These are phyloP conservation scores for Trametes cingulata DNA, from an alignment of 768 basidiomycete species.

Conservation along the genomic window DNA sequence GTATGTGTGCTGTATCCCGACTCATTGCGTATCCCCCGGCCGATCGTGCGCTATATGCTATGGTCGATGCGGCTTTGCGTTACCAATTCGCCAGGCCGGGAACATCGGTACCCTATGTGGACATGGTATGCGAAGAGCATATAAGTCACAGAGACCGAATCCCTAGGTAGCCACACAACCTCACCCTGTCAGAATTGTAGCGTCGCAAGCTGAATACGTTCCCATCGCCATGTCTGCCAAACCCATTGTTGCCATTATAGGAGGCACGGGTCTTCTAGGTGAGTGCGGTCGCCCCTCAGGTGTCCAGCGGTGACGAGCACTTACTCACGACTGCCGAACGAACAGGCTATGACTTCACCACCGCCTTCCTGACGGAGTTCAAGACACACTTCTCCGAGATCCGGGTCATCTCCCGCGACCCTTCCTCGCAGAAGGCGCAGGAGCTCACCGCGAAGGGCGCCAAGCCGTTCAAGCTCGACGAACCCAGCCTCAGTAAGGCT, in stretches of 20 bases:
- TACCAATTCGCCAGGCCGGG: too few species aligned
- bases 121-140: too few species aligned
- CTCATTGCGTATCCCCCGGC: too few species aligned
- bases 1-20: too few species aligned
- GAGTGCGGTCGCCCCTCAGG: neutral
- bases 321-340: neutral
- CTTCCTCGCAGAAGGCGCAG: slow-evolving; percentile 10
- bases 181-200: too few species aligned
- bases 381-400: slow-evolving; percentile 19
- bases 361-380: slow-evolving; percentile 17
- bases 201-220: too few species aligned
- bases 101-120: too few species aligned
- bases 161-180: too few species aligned
- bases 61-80: too few species aligned
- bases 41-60: too few species aligned
- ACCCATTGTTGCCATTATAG: neutral
- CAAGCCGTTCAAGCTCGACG: slow-evolving; percentile 11
- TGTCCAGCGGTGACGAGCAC: neutral
- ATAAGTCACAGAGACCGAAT: too few species aligned
- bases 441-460: slow-evolving; percentile 22
- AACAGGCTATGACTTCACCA: slow-evolving; percentile 10
- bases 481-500: neutral
- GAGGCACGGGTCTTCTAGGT: slow-evolving; percentile 4
- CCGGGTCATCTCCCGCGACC: slow-evolving; percentile 20
- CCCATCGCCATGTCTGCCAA: slow-evolving; percentile 1